A percentile compares a stretch with the other conserved stretches of the same genome.
phyloP scores from a whole-genome alignment of 441 rosid species.

The Gossypium lobatum region DNA sequence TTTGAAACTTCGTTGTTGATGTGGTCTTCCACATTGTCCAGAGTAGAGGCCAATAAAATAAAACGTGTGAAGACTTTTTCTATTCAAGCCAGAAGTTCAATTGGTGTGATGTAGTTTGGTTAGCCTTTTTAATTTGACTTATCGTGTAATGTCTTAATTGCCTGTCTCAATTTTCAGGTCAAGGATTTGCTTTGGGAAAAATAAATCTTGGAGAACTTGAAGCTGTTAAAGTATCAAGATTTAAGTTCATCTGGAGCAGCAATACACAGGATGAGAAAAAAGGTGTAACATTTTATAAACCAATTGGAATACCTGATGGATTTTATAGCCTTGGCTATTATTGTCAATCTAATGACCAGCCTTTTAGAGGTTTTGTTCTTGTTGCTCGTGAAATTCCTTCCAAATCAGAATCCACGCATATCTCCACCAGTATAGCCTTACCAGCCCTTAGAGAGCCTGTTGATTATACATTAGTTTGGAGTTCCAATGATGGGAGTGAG shows the following conservation, averaged over 20 bases:
- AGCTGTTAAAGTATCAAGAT: slow-evolving; percentile 39
- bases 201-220: slow-evolving; percentile 60
- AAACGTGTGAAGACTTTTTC: neutral
- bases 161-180: slow-evolving; percentile 36
- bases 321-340: slow-evolving; percentile 59
- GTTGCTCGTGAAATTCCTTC: slow-evolving; percentile 41
- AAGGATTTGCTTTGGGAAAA: slow-evolving; percentile 61
- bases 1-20: neutral
- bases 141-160: neutral
- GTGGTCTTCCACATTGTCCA: neutral
- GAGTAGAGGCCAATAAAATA: neutral
- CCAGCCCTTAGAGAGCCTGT: slow-evolving; percentile 61
- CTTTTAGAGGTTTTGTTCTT: slow-evolving; percentile 59
- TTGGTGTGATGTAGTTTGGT: neutral
- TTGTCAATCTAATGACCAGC: slow-evolving; percentile 51
- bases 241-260: slow-evolving; percentile 59
- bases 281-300: slow-evolving; percentile 50
- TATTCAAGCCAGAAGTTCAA: neutral
- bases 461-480: slow-evolving; percentile 59
- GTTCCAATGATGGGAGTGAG: slow-evolving; percentile 42
- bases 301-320: slow-evolving; percentile 51
- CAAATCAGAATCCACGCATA: slow-evolving; percentile 11
- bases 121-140: neutral
- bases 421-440: slow-evolving; percentile 4
- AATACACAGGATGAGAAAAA: slow-evolving; percentile 31